phyloP scores from a whole-genome alignment of 495 filamentous ascomycete species.

The Aspergillus olivimuriae region DNA sequence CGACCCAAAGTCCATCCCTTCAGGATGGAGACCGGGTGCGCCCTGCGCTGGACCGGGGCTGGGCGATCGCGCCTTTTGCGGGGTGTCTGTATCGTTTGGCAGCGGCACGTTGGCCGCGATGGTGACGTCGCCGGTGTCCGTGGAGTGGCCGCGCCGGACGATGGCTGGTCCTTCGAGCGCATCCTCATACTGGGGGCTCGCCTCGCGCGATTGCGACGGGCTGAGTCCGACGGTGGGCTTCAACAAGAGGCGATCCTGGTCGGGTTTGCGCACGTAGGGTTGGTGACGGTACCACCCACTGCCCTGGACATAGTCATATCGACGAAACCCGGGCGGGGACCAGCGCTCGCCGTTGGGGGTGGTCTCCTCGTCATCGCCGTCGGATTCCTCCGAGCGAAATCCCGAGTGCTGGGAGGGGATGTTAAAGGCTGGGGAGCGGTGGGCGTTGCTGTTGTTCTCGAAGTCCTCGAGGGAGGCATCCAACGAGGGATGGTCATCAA shows the following conservation, averaged over 20 bases:
- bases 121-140: conserved; percentile 44
- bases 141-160: conserved; percentile 18
- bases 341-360: conserved; percentile 37
- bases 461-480: conserved; percentile 73
- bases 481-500: conserved; percentile 64
- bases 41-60: conserved; percentile 36
- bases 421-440: conserved; percentile 48
- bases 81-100: conserved; percentile 44
- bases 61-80: conserved; percentile 45
- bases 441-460: conserved; percentile 49
- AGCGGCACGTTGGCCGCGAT: conserved; percentile 53
- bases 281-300: conserved; percentile 59
- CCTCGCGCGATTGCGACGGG: conserved; percentile 45
- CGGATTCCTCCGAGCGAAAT: conserved; percentile 61
- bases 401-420: conserved; percentile 72
- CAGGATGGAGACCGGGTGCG: conserved; percentile 18
- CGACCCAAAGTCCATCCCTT: conserved; percentile 27
- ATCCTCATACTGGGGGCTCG: conserved; percentile 52
- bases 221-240: conserved; percentile 39
- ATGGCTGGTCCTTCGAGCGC: conserved; percentile 34
- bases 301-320: conserved; percentile 39
- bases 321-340: conserved; percentile 54
- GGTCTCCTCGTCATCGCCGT: conserved; percentile 36
- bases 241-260: conserved; percentile 27
- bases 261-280: conserved; percentile 36